These are phyloP conservation scores for Lepiota brunneoincarnata DNA, from an alignment of 768 basidiomycete genomes.

Conservation along the genomic window DNA sequence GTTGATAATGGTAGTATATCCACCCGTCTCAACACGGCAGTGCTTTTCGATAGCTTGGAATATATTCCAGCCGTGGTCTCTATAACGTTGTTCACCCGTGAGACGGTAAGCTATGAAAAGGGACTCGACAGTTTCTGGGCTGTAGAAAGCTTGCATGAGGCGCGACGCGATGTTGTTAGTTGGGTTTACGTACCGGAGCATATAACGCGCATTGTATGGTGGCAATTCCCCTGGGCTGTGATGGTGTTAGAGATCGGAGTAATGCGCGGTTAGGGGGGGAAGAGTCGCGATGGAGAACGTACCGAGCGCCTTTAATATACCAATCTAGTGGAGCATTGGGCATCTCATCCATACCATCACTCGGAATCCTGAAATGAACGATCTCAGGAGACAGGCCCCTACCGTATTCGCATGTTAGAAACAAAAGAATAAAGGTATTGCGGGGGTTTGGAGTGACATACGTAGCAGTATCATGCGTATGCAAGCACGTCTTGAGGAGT, in stretches of 20 bases:
- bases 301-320: slow-evolving; percentile 88
- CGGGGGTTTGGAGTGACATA: slow-evolving; percentile 34
- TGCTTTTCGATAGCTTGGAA: slow-evolving; percentile 88
- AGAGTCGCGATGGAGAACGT: slow-evolving; percentile 18
- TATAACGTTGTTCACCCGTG: slow-evolving; percentile 79
- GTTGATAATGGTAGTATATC: slow-evolving; percentile 81
- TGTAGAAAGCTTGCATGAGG: slow-evolving; percentile 19
- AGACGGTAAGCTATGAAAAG: slow-evolving; percentile 90
- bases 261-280: background rate
- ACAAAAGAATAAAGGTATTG: background rate
- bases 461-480: slow-evolving; percentile 82
- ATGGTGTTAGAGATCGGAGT: background rate
- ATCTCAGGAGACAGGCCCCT: slow-evolving; percentile 91
- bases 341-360: slow-evolving; percentile 47
- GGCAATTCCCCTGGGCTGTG: slow-evolving; percentile 36
- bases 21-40: slow-evolving; percentile 73
- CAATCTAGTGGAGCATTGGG: slow-evolving; percentile 61
- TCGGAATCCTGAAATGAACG: slow-evolving; percentile 73
- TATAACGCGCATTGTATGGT: slow-evolving; percentile 87
- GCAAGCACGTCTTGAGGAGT: slow-evolving; percentile 85
- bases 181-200: slow-evolving; percentile 59
- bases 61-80: slow-evolving; percentile 83
- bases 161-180: background rate
- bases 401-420: slow-evolving; percentile 4
- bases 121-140: slow-evolving; percentile 93